Evolutionary conservation across 2,329 filamentous ascomycete species (phyloP).

Genomic region (Penicillium olsonii): DNA sequence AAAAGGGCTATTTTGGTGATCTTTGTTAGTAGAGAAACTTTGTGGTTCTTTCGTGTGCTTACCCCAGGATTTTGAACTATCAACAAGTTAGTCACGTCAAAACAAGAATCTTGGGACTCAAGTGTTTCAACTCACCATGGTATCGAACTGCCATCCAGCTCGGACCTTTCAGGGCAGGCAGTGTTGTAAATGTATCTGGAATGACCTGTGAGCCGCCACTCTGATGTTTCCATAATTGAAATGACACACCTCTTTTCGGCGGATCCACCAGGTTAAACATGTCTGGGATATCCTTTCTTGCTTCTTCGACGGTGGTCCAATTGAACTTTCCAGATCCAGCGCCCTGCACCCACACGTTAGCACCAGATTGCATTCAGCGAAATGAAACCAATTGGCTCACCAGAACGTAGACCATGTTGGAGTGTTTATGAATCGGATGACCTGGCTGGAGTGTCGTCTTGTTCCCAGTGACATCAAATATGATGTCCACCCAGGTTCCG

Average conservation of each 20-base stretch:
- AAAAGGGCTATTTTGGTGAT: slow-evolving; percentile 4
- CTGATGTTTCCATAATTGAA: not conserved
- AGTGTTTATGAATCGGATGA: slow-evolving; percentile 8
- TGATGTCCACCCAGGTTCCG: slow-evolving; percentile 4
- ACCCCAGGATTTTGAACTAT: slow-evolving; percentile 6
- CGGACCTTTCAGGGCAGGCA: not conserved
- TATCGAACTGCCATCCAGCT: slow-evolving; percentile 8
- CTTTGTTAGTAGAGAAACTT: not conserved
- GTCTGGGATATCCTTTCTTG: slow-evolving; percentile 1
- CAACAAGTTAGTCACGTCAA: not conserved
- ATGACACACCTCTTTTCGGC: slow-evolving; percentile 5
- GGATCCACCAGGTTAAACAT: slow-evolving; percentile 4
- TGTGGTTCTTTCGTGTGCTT: not conserved
- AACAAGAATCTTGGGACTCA: not conserved
- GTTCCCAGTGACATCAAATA: not conserved
- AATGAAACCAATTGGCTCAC: not conserved
- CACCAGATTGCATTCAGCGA: not conserved
- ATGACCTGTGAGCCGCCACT: not conserved
- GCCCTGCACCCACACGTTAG: not conserved
- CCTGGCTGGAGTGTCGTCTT: slow-evolving; percentile 1
- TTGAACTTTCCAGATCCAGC: slow-evolving; percentile 2
- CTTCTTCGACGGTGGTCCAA: slow-evolving; percentile 3
- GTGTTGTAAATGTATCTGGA: slow-evolving; percentile 5
- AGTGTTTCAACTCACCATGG: slow-evolving; percentile 7
- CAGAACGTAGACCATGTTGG: not conserved